Conservation (phyloP, 805 yeast genomes). For the Lachancea mirantina region DNA sequence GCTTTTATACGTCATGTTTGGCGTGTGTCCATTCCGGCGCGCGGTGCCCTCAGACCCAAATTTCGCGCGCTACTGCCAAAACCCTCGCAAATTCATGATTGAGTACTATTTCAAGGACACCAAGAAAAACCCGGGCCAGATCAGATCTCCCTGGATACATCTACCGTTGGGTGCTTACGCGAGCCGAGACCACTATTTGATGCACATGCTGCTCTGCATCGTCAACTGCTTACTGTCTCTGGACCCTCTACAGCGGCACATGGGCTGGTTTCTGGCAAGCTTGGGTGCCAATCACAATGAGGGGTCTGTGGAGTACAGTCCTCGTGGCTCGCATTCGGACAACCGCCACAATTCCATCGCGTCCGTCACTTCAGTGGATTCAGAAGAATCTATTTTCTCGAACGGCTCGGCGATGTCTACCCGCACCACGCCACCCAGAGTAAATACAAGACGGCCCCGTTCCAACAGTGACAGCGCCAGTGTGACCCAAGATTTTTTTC, state of each 20-base stretch:
- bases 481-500: slow-evolving; percentile 4
- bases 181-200: slow-evolving; percentile 2
- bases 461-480: neutral
- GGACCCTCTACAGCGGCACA: slow-evolving; percentile 5
- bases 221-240: slow-evolving; percentile 2
- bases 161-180: no score
- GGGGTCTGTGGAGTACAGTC: no score
- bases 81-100: slow-evolving; percentile 20
- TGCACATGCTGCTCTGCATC: slow-evolving; percentile 1
- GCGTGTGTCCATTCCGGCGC: slow-evolving; percentile 69
- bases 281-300: no score
- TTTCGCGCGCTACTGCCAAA: slow-evolving; percentile 14
- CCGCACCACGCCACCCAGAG: no score
- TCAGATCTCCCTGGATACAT: no score
- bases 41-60: slow-evolving; percentile 45
- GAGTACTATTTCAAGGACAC: slow-evolving; percentile 16
- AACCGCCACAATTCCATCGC: no score
- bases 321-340: no score
- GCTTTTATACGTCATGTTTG: slow-evolving; percentile 70
- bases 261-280: slow-evolving; percentile 3
- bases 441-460: neutral
- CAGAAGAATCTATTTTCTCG: neutral
- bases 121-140: neutral
- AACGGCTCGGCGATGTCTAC: neutral
- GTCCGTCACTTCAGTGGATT: no score